Conservation (phyloP, 129 eudicot genomes). For the Sambucus nigra region DNA sequence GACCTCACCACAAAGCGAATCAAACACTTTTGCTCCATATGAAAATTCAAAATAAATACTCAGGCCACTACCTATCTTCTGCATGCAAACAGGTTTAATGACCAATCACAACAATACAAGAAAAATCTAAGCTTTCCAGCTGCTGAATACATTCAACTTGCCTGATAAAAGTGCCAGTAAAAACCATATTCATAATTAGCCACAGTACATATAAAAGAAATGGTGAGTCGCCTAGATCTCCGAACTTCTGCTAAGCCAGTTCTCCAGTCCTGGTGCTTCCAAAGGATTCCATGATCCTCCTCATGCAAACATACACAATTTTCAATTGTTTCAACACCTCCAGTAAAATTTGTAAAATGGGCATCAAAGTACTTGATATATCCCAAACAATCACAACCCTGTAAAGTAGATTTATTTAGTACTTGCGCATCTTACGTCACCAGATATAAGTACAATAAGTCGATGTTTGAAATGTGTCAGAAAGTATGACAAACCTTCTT, state of each 20-base stretch:
- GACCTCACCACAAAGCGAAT: too few species aligned
- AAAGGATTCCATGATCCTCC: constrained; percentile 88
- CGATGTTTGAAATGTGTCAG: neutral
- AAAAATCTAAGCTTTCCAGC: neutral
- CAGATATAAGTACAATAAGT: constrained; percentile 3
- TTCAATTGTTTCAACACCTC: constrained; percentile 93
- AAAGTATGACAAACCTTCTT: constrained; percentile 40
- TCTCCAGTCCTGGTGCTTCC: constrained; percentile 99
- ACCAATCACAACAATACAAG: neutral
- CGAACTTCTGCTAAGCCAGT: constrained; percentile 92
- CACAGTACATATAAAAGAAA: constrained; percentile 85
- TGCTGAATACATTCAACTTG: constrained; percentile 15
- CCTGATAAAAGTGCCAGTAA: constrained; percentile 98
- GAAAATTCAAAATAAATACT: too few species aligned
- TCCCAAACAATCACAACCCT: constrained; percentile 97
- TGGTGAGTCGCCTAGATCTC: constrained; percentile 81
- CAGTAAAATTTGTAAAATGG: constrained; percentile 84
- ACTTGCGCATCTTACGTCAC: constrained; percentile 5
- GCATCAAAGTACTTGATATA: constrained; percentile 87
- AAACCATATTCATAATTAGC: constrained; percentile 93
- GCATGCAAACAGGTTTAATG: too few species aligned
- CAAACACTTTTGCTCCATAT: too few species aligned
- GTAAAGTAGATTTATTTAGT: constrained; percentile 3
- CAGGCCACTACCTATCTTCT: too few species aligned
- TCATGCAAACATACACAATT: constrained; percentile 93